These are phyloP conservation scores for Cyclotella distinguenda DNA, from an alignment of 108 stramenopile species.

Conservation along the genomic window DNA sequence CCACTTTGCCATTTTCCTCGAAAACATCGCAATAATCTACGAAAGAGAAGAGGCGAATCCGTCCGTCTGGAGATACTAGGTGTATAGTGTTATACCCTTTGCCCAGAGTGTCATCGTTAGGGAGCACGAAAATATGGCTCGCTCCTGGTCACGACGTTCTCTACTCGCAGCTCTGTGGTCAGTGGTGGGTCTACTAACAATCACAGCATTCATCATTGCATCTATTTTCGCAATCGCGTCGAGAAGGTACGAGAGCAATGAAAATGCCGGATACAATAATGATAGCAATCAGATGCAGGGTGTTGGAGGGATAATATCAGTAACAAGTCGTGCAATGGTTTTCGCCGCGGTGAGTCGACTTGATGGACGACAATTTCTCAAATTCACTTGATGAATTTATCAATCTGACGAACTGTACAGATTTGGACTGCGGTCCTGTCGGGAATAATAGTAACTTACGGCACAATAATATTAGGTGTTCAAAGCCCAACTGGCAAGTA, in stretches of 20 bases:
- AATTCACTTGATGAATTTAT: background rate
- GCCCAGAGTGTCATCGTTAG: background rate
- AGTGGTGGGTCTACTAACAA: slow-evolving; percentile 62
- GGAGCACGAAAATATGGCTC: background rate
- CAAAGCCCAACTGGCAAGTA: slow-evolving; percentile 78
- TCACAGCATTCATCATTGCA: slow-evolving; percentile 66
- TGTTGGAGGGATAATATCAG: slow-evolving; percentile 41
- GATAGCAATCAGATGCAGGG: slow-evolving; percentile 32
- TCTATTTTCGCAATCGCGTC: slow-evolving; percentile 56
- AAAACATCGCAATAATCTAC: no score
- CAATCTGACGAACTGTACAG: slow-evolving; percentile 1
- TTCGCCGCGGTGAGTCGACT: slow-evolving; percentile 55
- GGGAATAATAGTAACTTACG: slow-evolving; percentile 65
- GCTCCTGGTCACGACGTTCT: slow-evolving; percentile 50
- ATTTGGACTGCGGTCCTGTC: slow-evolving; percentile 82
- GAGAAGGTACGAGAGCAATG: slow-evolving; percentile 40
- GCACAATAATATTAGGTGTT: slow-evolving; percentile 79
- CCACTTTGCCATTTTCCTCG: no score
- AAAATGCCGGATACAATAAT: slow-evolving; percentile 20
- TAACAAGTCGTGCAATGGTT: slow-evolving; percentile 80
- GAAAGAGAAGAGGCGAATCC: no score
- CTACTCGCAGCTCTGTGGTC: slow-evolving; percentile 80
- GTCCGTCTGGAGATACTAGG: no score
- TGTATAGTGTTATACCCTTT: no score
- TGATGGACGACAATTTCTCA: background rate